A percentile compares a stretch with the other conserved stretches of the same genome.
Conservation (phyloP, 2,329 filamentous ascomycete species). For the Ophiostoma pallidulum region DNA sequence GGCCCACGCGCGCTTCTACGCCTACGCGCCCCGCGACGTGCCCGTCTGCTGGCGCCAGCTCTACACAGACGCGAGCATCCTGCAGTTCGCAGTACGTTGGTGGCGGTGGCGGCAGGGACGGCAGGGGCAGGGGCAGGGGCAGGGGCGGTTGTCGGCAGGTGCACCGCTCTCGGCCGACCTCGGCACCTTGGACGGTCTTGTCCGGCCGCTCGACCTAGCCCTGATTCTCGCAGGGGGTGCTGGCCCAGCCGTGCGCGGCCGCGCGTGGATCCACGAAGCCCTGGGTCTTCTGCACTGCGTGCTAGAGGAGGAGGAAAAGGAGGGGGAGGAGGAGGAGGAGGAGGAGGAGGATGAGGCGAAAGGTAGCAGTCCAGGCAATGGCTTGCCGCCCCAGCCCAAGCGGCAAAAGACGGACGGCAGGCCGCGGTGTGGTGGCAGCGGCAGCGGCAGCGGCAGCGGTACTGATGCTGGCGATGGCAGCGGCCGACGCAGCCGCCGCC, state of each 20-base stretch:
- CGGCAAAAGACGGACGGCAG: no score
- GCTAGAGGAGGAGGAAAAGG: slow-evolving; percentile 12
- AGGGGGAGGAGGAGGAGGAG: background rate
- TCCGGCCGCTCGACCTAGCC: slow-evolving; percentile 63
- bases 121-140: background rate
- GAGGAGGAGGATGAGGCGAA: no score
- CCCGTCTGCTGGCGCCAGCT: slow-evolving; percentile 59
- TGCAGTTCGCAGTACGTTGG: slow-evolving; percentile 39
- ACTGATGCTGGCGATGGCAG: no score
- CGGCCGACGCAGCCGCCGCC: background rate
- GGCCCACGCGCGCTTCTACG: slow-evolving; percentile 58
- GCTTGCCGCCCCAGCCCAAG: no score
- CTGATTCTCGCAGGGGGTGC: slow-evolving; percentile 65
- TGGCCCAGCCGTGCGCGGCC: slow-evolving; percentile 36
- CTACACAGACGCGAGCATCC: slow-evolving; percentile 61
- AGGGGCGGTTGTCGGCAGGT: background rate
- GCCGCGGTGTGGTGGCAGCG: no score
- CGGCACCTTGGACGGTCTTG: slow-evolving; percentile 39
- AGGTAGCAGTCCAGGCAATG: no score
- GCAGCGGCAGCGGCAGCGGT: no score
- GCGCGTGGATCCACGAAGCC: slow-evolving; percentile 41
- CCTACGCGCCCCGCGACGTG: slow-evolving; percentile 57
- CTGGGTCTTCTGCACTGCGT: slow-evolving; percentile 33
- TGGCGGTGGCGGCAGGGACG: background rate
- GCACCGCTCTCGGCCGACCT: background rate